Evolutionary conservation across 495 filamentous ascomycete genomes (phyloP).

Genomic region (Cetradonia linearis): DNA sequence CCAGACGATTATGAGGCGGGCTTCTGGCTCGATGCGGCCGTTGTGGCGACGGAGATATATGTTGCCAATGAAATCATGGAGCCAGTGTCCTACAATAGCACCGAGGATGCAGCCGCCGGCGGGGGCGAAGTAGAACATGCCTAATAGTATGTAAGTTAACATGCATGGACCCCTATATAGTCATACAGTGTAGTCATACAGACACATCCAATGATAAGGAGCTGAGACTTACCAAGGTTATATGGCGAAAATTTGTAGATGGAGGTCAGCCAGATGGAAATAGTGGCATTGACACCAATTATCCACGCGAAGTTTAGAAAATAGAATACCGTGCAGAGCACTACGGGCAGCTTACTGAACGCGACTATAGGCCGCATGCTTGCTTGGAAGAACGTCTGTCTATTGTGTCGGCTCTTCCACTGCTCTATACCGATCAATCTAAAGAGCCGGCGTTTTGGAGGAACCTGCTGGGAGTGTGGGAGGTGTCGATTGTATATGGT

Average conservation of each 20-base stretch:
- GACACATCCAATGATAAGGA: not conserved
- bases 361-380: constrained; percentile 37
- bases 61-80: constrained; percentile 45
- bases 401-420: constrained; percentile 31
- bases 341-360: constrained; percentile 42
- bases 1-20: constrained; percentile 43
- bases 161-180: not conserved
- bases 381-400: constrained; percentile 38
- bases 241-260: constrained; percentile 46
- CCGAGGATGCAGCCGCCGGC: constrained; percentile 45
- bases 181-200: too few relatives aligned
- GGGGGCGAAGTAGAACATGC: constrained; percentile 52
- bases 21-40: constrained; percentile 50
- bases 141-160: constrained; percentile 12
- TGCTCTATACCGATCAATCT: constrained; percentile 41
- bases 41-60: constrained; percentile 40
- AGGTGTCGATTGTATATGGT: constrained; percentile 50
- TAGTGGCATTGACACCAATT: constrained; percentile 52
- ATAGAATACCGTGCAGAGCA: constrained; percentile 44
- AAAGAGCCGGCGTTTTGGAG: constrained; percentile 31
- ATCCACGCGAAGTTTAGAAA: constrained; percentile 51
- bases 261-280: constrained; percentile 44
- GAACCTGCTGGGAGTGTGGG: constrained; percentile 35
- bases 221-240: constrained; percentile 36
- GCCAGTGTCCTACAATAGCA: constrained; percentile 46